Percentiles rank a stretch among this genome's conserved stretches.
phyloP scores from a whole-genome alignment of 371 early-diverging fungal species.

The Syncephalastrum contaminatum region DNA sequence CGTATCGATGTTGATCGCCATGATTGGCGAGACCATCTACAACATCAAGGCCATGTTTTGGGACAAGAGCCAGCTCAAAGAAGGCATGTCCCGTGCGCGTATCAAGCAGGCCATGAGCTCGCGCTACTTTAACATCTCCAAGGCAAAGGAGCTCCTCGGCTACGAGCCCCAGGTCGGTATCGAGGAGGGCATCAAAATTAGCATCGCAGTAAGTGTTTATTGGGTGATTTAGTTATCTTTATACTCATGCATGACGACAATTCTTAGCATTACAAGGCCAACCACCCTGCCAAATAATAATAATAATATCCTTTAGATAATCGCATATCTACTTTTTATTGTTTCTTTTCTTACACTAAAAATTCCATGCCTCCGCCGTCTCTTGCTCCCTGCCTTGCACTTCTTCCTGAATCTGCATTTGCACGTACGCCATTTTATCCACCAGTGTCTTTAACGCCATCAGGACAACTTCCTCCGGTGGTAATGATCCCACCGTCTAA shows the following conservation, averaged over 20 bases:
- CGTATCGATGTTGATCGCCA: conserved; percentile 51
- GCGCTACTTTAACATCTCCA: conserved; percentile 78
- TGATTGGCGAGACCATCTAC: conserved; percentile 45
- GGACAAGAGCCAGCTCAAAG: conserved; percentile 47
- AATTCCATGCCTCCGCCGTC: conserved; percentile 20
- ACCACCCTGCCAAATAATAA: conserved; percentile 7
- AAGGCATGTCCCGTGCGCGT: conserved; percentile 61
- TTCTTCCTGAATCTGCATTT: conserved; percentile 74
- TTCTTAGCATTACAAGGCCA: conserved; percentile 8
- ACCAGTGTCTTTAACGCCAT: conserved; percentile 80
- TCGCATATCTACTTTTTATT: conserved; percentile 2
- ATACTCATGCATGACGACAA: neutral
- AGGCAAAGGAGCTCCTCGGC: conserved; percentile 75
- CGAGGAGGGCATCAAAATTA: conserved; percentile 68
- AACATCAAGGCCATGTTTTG: conserved; percentile 48
- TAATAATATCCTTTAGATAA: neutral
- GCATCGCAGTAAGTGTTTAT: conserved; percentile 35
- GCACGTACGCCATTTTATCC: conserved; percentile 78
- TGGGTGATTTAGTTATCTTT: neutral
- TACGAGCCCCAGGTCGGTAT: conserved; percentile 75
- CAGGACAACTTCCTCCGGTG: conserved; percentile 84
- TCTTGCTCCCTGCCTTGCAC: conserved; percentile 50
- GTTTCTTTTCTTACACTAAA: conserved; percentile 10
- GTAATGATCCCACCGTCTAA: conserved; percentile 82
- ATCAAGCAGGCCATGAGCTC: conserved; percentile 74